These are phyloP conservation scores for Magnusiomyces sp. DNA, from an alignment of 1,139 yeast genomes.

Conservation along the genomic window DNA sequence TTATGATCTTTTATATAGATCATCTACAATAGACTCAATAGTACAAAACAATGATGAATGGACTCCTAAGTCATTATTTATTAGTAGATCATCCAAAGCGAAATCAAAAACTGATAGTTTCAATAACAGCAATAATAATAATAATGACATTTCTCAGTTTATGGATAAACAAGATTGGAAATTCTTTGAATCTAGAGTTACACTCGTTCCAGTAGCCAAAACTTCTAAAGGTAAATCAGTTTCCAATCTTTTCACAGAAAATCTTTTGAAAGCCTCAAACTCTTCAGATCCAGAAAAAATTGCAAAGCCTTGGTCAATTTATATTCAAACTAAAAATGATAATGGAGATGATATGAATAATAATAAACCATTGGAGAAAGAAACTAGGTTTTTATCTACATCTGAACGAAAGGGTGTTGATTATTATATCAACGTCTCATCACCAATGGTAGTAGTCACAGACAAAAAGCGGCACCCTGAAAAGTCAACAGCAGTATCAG, in stretches of 20 bases:
- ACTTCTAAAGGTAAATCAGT: not conserved
- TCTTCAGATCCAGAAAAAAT: not conserved
- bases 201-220: not conserved
- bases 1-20: not conserved
- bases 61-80: not conserved
- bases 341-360: not conserved
- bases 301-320: not conserved
- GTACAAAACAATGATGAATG: not conserved
- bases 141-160: not conserved
- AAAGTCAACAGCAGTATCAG: too few species aligned
- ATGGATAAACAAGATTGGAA: constrained; percentile 1
- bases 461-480: too few species aligned
- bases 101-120: not conserved
- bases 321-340: not conserved
- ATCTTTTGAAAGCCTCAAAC: not conserved
- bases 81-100: not conserved
- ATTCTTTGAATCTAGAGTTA: not conserved
- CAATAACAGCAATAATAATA: not conserved
- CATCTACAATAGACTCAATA: not conserved
- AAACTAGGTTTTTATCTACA: not conserved
- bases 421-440: too few species aligned
- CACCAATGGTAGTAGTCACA: too few species aligned
- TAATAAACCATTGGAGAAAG: not conserved
- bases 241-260: not conserved
- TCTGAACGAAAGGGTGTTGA: not conserved